Conservation (phyloP, 345 rosid genomes). For the Passiflora organensis region DNA sequence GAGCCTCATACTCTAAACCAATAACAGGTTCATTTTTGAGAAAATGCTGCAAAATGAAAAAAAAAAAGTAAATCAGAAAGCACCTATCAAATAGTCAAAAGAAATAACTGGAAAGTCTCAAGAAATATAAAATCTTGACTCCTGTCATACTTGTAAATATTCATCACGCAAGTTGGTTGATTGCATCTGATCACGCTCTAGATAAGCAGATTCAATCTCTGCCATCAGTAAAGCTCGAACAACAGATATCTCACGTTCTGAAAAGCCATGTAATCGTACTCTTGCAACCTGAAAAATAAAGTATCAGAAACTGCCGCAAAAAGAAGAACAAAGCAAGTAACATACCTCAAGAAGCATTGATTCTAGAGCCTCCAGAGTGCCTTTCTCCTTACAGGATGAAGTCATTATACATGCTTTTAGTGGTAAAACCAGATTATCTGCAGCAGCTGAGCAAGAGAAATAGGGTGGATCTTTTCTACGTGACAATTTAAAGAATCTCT, state of each 20-base stretch:
- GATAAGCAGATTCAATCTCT: slow-evolving; percentile 87
- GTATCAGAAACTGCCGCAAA: slow-evolving; percentile 1
- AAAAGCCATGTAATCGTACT: slow-evolving; percentile 84
- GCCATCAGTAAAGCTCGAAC: slow-evolving; percentile 80
- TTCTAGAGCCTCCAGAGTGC: slow-evolving; percentile 70
- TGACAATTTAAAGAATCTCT: slow-evolving; percentile 80
- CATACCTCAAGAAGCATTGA: slow-evolving; percentile 84
- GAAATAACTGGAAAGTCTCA: slow-evolving; percentile 1
- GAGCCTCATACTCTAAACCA: slow-evolving; percentile 84
- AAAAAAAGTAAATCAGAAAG: slow-evolving; percentile 1
- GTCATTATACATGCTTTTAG: slow-evolving; percentile 74
- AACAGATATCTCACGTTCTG: slow-evolving; percentile 80
- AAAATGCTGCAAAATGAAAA: slow-evolving; percentile 53
- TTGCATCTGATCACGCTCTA: slow-evolving; percentile 91
- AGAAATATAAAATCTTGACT: slow-evolving; percentile 3
- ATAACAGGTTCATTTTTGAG: slow-evolving; percentile 74
- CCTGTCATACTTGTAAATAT: slow-evolving; percentile 59
- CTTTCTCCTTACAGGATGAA: slow-evolving; percentile 78
- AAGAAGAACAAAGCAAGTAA: slow-evolving; percentile 10
- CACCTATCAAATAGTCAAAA: neutral
- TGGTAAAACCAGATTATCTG: slow-evolving; percentile 69
- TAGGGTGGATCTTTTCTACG: slow-evolving; percentile 73
- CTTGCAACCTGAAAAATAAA: slow-evolving; percentile 66
- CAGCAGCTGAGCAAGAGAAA: slow-evolving; percentile 86
- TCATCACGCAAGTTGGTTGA: slow-evolving; percentile 86